Evolutionary conservation across 1,139 yeast genomes (phyloP), one percentile per base, ranked within the genome.

Genomic region (Debaryomyces nepalensis): DNA sequence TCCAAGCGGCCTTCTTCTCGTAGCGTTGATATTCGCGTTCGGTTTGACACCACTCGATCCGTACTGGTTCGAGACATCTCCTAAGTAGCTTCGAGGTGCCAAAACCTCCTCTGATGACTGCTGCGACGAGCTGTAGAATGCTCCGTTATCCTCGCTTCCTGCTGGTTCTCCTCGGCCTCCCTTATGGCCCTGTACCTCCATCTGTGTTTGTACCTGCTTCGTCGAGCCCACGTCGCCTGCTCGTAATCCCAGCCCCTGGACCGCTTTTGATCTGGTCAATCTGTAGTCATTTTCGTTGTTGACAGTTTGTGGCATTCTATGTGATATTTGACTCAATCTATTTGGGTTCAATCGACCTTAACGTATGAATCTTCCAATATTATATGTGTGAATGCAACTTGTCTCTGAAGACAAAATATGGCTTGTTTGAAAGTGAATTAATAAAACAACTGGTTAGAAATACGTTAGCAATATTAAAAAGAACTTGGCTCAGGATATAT

Each of bases 271-370:
- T 44, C 73, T 58, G 30, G 70, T 59, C 44, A 67, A 53, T 47
- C 70, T 62, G 54, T 58, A 68, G 23, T 70, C 75, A 54, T 73
- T 73, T 51, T 73, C 78, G 58, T 73, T 70, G 51, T 66, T 70
- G 42, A 70, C 47, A 11, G 67, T 55, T 54, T 64, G 69, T 21
- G 71, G 67, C 76, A 71, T 68, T 23, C 15, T 44, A 20, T 24
- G 11, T 18, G n/a, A 34, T 34, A 10, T 30, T 30, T 24, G 11
- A 24, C n/a, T 24, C 37, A 21, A n/a, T 24, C 31, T 15, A 10
- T 10, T 23, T 34, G 11, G 37, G 34, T 18, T 10, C 15, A 29
- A 29, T 29, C 32, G 18, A 29, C 32, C 32, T 29, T 29, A 15
- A 29, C 32, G 21, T 29, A 29, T 26, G 18, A 29, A 14, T 29